A percentile compares a stretch with the other conserved stretches of the same genome.
Evolutionary conservation across 345 rosid genomes (phyloP).

Genomic region (Eucalyptus curtisii): DNA sequence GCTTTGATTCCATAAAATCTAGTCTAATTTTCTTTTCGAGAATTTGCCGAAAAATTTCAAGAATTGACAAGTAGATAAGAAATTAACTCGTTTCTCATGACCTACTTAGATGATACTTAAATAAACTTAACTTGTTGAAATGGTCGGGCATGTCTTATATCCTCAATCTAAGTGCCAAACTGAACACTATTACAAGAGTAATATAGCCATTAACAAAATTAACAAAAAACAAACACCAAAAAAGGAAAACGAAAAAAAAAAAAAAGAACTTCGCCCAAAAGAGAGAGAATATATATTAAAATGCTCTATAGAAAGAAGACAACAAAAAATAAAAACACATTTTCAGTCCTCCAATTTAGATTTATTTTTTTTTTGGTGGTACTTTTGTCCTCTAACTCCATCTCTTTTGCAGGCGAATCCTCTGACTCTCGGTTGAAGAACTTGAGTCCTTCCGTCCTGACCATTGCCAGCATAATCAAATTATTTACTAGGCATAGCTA

Average conservation of each 20-base stretch:
- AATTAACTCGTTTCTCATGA: neutral
- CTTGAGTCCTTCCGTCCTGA: neutral
- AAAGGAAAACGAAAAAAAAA: neutral
- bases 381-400: neutral
- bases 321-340: neutral
- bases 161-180: neutral
- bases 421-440: neutral
- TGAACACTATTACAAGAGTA: neutral
- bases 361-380: neutral
- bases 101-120: neutral
- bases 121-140: neutral
- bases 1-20: neutral
- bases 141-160: neutral
- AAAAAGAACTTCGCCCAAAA: neutral
- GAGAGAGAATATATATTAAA: neutral
- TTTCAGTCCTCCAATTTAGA: neutral
- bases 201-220: neutral
- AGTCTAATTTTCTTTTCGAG: neutral
- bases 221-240: neutral
- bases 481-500: neutral
- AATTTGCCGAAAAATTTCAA: neutral
- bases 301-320: neutral
- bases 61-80: neutral
- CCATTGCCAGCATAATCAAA: neutral
- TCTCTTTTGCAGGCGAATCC: neutral